Percentiles rank a stretch among this genome's conserved stretches.
Evolutionary conservation across 805 yeast species (phyloP).

Genomic region (Barnettozyma pratensis): DNA sequence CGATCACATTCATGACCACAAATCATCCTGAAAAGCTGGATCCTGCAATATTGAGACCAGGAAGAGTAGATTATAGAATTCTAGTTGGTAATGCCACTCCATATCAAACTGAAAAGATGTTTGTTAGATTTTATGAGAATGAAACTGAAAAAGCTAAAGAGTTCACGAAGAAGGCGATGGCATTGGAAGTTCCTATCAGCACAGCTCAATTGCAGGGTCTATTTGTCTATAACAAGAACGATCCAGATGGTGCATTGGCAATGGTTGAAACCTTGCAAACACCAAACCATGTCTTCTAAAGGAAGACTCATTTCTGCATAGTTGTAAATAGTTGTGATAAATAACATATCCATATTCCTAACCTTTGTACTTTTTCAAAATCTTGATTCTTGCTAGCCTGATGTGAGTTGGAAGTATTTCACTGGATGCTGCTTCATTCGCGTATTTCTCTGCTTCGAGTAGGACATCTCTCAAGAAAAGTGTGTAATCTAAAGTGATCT

Average conservation of each 20-base stretch:
- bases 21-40: conserved; percentile 94
- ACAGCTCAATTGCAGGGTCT: conserved; percentile 96
- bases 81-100: conserved; percentile 83
- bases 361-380: conserved; percentile 35
- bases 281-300: conserved; percentile 30
- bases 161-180: conserved; percentile 36
- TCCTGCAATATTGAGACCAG: conserved; percentile 91
- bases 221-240: conserved; percentile 85
- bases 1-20: conserved; percentile 96
- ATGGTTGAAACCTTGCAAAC: conserved; percentile 43
- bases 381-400: conserved; percentile 28
- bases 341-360: not conserved
- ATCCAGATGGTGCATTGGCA: conserved; percentile 68
- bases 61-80: conserved; percentile 83
- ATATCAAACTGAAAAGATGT: conserved; percentile 78
- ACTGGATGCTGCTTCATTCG: conserved; percentile 36
- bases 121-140: conserved; percentile 74
- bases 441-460: conserved; percentile 33
- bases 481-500: conserved; percentile 41
- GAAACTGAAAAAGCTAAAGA: conserved; percentile 48
- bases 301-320: no score
- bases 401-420: conserved; percentile 39
- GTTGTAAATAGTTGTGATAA: not conserved
- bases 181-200: conserved; percentile 56
- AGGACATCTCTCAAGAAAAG: conserved; percentile 38